Base-by-base conservation (phyloP, 2,329 filamentous ascomycete species). In the Domatiomyces catenatus region DNA sequence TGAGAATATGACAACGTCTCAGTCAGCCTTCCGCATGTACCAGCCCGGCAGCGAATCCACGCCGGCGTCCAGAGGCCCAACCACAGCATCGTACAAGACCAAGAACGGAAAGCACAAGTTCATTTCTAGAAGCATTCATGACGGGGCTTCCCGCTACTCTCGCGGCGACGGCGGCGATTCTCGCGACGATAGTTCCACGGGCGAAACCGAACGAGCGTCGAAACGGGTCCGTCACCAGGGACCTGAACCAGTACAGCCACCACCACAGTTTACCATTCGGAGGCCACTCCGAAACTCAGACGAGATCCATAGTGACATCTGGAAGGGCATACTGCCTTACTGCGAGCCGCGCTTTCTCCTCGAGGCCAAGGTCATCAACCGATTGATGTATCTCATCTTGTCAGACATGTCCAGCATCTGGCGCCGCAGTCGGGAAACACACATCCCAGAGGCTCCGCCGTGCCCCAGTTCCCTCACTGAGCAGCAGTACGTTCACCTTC, bases 401-500 rank as follows among this genome's bases (percentile, higher is more conserved):
- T 48, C 46, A 7, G 46, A 57, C 10, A 48, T 52, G 28, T 51
- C 53, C 15, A 46, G 17, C 8, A 58, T 60, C 47, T 60, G 58
- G 58, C 50, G 46, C 36, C 42, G 51, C 12, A 56, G 56, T 47
- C 51, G 58, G 45, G 47, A 54, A 20, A 50, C 53, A 42, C 36
- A 50, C 44, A 56, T 52, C 39, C 55, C 51, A 22, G 7, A 32
- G 10, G 51, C 52, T 22, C 55, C 57, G 12, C 53, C 51, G 6
- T 58, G 54, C 45, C 58, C 58, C 6, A 42, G 19, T 6, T 48
- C 45, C n/a, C 48, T 60, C 24, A 56, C 51, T 10, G 58, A 60
- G 48, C 50, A 56, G 42, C 50, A 56, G 47, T 60, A 58, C 46
- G 54, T 50, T n/a, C 52, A 60, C 32, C 53, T 60, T 10, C 45